phyloP scores from a whole-genome alignment of 2,329 filamentous ascomycete species.

The Botrytis paeoniae region DNA sequence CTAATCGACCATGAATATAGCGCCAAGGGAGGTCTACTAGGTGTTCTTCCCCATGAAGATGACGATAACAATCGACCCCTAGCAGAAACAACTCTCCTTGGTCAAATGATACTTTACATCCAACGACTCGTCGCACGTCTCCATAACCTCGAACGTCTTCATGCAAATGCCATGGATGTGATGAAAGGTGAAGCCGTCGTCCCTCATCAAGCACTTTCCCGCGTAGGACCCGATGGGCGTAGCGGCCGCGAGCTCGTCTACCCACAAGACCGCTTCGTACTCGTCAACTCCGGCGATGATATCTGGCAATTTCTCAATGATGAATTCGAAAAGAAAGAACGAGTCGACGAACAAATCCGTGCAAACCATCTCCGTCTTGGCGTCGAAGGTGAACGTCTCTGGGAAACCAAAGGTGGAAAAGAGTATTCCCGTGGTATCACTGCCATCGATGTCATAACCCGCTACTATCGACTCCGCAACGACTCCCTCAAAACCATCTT shows the following conservation, averaged over 20 bases:
- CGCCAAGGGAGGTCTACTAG: conserved; percentile 53
- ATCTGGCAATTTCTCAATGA: conserved; percentile 47
- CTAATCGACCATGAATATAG: conserved; percentile 58
- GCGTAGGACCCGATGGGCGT: conserved; percentile 51
- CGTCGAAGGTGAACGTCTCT: conserved; percentile 42
- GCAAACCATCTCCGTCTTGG: conserved; percentile 41
- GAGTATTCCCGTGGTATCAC: conserved; percentile 43
- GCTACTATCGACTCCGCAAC: conserved; percentile 52
- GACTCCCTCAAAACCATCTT: conserved; percentile 47
- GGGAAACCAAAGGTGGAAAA: conserved; percentile 24
- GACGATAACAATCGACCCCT: conserved; percentile 41
- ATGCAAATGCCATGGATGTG: conserved; percentile 50
- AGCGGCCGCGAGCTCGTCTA: conserved; percentile 48
- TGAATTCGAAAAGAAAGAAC: conserved; percentile 41
- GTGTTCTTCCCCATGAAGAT: conserved; percentile 48
- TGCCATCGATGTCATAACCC: conserved; percentile 48
- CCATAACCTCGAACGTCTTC: conserved; percentile 55
- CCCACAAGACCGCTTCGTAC: conserved; percentile 54
- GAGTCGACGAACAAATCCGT: conserved; percentile 42
- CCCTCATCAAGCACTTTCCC: conserved; percentile 51
- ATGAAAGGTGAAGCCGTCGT: conserved; percentile 50
- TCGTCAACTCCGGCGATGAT: conserved; percentile 54
- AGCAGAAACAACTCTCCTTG: conserved; percentile 52
- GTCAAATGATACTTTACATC: conserved; percentile 55
- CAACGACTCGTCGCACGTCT: conserved; percentile 53